Evolutionary conservation across 257 asterid genomes (phyloP), one percentile per base, ranked within the genome.

Genomic region (Nicotiana tabacum): DNA sequence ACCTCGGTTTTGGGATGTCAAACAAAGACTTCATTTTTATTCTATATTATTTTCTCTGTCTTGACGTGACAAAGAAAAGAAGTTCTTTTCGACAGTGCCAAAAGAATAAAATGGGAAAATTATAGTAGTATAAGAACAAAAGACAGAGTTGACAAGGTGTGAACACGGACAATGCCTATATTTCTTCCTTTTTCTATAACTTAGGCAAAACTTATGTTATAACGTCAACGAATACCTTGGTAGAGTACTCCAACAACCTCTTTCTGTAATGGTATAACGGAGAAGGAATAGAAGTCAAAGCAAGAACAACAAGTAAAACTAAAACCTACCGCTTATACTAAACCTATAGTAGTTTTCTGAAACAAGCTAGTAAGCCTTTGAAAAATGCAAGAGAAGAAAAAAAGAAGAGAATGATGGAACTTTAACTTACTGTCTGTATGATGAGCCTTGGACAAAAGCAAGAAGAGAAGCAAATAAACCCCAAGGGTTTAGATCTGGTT

Each of bases 1-100:
- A 81, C 81, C 66, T 64, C 51, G 81, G 70, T 83, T 39, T 82
- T 81, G 77, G 86, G 83, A 62, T 84, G 84, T 77, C 84, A 84
- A 85, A 83, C 86, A 67, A 82, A 27, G 84, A 64, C 83, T 64
- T 72, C 32, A 12, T 68, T 35, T 76, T 72, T 76, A 51, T 29
- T 76, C 80, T 51, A 48, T 76, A 11, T 13, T 48, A 15, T 88
- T 85, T 62, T 83, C 46, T 46, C 8, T 30, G 56, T 51, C 43
- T 64, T 55, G 68, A 51, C 30, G 64, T 76, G 80, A 48, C 64
- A 21, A 53, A 48, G 39, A 2, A 74, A 51, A 12, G 6, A 9
- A 43, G 24, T 5, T 70, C 9, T 16, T 46, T 24, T 72, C 13
- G 4, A 46, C 61, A 11, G 61, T 46, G 60, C 60, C 21, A 12